These are phyloP conservation scores for Truncatella angustata DNA, from an alignment of 2,329 filamentous ascomycete species.

Conservation along the genomic window DNA sequence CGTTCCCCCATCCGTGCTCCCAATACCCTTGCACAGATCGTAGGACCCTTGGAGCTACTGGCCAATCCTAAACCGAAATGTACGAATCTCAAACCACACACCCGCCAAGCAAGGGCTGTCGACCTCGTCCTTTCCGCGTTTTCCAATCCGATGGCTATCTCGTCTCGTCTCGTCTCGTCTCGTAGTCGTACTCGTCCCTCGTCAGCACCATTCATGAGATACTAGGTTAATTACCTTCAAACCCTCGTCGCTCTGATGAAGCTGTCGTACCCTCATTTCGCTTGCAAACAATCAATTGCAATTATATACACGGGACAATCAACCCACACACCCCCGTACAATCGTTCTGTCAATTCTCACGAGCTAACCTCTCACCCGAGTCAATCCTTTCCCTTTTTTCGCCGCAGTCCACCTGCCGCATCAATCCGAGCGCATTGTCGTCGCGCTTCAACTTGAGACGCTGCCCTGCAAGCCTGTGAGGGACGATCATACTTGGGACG, in stretches of 20 bases:
- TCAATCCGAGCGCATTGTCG: conserved; percentile 9
- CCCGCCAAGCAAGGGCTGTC: not conserved
- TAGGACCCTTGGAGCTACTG: not conserved
- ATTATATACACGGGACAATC: not conserved
- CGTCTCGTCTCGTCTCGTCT: not conserved
- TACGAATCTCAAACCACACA: not conserved
- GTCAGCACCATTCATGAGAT: not conserved
- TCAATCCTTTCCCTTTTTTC: not conserved
- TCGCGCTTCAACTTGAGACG: conserved; percentile 7
- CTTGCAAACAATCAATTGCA: not conserved
- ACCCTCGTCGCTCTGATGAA: not conserved
- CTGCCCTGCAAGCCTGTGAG: conserved; percentile 1
- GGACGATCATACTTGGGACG: conserved; percentile 9
- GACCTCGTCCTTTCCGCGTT: not conserved
- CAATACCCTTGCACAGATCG: not conserved
- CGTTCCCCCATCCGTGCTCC: conserved; percentile 4
- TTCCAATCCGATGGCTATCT: not conserved
- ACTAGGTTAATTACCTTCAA: not conserved
- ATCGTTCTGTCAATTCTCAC: not conserved
- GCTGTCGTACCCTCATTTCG: not conserved
- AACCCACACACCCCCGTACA: not conserved
- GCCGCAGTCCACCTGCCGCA: conserved; percentile 3
- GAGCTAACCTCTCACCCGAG: not conserved
- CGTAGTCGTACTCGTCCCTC: not conserved
- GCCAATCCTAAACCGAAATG: conserved; percentile 5